Evolutionary conservation across 805 yeast genomes (phyloP).

Genomic region (Yamadazyma philogaea): DNA sequence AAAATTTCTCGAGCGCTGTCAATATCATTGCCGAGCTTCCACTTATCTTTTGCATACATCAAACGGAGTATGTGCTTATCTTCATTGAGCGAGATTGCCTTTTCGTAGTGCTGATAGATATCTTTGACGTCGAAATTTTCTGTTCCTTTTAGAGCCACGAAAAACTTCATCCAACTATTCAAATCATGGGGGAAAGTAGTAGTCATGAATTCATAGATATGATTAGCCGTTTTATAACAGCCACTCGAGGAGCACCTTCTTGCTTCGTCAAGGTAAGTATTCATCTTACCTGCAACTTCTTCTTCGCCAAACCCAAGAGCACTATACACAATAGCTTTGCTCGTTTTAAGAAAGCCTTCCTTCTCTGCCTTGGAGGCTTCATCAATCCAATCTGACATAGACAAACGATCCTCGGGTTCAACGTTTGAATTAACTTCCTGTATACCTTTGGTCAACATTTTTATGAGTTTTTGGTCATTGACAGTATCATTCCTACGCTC

Average conservation of each 20-base stretch:
- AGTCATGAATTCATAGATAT: slow-evolving; percentile 47
- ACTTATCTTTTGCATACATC: slow-evolving; percentile 70
- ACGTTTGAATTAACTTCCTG: slow-evolving; percentile 31
- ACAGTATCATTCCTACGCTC: slow-evolving; percentile 45
- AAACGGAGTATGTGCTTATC: slow-evolving; percentile 50
- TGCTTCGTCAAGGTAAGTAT: slow-evolving; percentile 10
- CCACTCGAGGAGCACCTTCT: slow-evolving; percentile 24
- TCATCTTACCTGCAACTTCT: slow-evolving; percentile 6
- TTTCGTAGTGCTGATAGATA: slow-evolving; percentile 43
- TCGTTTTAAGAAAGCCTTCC: slow-evolving; percentile 44
- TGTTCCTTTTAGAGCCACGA: slow-evolving; percentile 25
- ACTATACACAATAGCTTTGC: slow-evolving; percentile 48
- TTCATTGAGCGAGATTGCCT: slow-evolving; percentile 52
- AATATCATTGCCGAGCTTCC: slow-evolving; percentile 48
- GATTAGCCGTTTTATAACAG: slow-evolving; percentile 41
- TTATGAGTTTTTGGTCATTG: slow-evolving; percentile 43
- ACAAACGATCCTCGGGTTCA: slow-evolving; percentile 13
- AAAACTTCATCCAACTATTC: slow-evolving; percentile 48
- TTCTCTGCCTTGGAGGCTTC: slow-evolving; percentile 54
- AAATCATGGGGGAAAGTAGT: slow-evolving; percentile 45
- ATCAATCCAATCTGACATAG: slow-evolving; percentile 46
- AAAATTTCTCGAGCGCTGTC: slow-evolving; percentile 54
- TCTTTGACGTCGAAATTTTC: slow-evolving; percentile 10
- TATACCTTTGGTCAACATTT: slow-evolving; percentile 49
- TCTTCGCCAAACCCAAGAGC: not conserved